Conservation (phyloP, 768 basidiomycete genomes). For the Ramaria sp. region DNA sequence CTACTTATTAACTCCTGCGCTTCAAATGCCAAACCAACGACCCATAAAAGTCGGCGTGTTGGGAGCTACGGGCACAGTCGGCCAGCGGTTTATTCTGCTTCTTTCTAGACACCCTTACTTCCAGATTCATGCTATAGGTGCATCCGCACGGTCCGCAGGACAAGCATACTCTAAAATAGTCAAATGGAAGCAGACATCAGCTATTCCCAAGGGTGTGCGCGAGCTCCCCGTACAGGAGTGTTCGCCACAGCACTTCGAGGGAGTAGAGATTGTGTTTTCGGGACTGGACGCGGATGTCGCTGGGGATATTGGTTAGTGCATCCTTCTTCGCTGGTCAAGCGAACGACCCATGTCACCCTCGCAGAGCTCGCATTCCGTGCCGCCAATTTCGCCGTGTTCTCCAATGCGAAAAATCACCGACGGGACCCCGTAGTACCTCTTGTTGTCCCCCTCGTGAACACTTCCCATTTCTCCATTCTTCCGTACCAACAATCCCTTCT, state of each 20-base stretch:
- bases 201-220: slow-evolving; percentile 56
- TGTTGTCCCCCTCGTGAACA: slow-evolving; percentile 93
- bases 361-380: slow-evolving; percentile 77
- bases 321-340: background rate
- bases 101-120: slow-evolving; percentile 89
- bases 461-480: slow-evolving; percentile 74
- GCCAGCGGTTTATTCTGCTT: slow-evolving; percentile 88
- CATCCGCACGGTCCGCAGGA: slow-evolving; percentile 79
- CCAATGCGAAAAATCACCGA: slow-evolving; percentile 94
- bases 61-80: slow-evolving; percentile 90
- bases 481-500: slow-evolving; percentile 61
- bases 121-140: slow-evolving; percentile 74
- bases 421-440: slow-evolving; percentile 89
- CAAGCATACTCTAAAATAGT: slow-evolving; percentile 64
- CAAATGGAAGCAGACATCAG: slow-evolving; percentile 76
- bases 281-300: slow-evolving; percentile 95
- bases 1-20: background rate
- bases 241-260: slow-evolving; percentile 60
- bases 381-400: slow-evolving; percentile 88
- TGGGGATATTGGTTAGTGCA: slow-evolving; percentile 76
- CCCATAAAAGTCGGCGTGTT: slow-evolving; percentile 60
- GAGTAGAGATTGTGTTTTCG: slow-evolving; percentile 84
- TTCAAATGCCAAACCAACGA: slow-evolving; percentile 1
- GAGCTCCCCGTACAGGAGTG: slow-evolving; percentile 69
- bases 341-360: background rate